Conservation (phyloP, 805 yeast genomes). For the Scheffersomyces spartinae region DNA sequence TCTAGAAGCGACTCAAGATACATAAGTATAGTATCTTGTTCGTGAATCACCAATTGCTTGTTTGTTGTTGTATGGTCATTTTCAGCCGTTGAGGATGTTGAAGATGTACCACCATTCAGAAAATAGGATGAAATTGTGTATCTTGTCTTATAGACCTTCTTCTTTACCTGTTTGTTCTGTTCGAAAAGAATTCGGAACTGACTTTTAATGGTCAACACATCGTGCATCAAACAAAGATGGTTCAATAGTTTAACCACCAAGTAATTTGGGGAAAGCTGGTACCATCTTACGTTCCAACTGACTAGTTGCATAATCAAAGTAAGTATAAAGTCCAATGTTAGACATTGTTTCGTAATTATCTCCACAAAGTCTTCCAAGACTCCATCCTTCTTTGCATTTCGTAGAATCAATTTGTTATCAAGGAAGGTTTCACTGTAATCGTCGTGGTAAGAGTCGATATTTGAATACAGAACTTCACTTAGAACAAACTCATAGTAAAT, state of each 20-base stretch:
- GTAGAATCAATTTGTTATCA: constrained; percentile 23
- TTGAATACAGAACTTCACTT: constrained; percentile 21
- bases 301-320: constrained; percentile 19
- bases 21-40: too few species aligned
- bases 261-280: constrained; percentile 21
- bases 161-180: too few species aligned
- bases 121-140: too few species aligned
- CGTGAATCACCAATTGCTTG: too few species aligned
- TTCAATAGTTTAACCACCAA: constrained; percentile 15
- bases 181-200: constrained; percentile 20
- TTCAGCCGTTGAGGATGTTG: too few species aligned
- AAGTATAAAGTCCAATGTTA: constrained; percentile 21
- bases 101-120: too few species aligned
- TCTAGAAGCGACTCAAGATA: too few species aligned
- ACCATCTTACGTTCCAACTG: constrained; percentile 33
- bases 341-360: constrained; percentile 15
- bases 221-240: constrained; percentile 18
- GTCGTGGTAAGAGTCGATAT: constrained; percentile 18
- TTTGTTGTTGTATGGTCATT: too few species aligned
- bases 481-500: constrained; percentile 28
- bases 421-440: constrained; percentile 15
- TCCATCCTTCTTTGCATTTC: constrained; percentile 9
- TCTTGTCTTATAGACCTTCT: too few species aligned
- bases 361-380: constrained; percentile 11
- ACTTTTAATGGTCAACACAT: constrained; percentile 18